Base-by-base conservation (phyloP, 352 stramenopile species). In the Phytopythium kandeliae region DNA sequence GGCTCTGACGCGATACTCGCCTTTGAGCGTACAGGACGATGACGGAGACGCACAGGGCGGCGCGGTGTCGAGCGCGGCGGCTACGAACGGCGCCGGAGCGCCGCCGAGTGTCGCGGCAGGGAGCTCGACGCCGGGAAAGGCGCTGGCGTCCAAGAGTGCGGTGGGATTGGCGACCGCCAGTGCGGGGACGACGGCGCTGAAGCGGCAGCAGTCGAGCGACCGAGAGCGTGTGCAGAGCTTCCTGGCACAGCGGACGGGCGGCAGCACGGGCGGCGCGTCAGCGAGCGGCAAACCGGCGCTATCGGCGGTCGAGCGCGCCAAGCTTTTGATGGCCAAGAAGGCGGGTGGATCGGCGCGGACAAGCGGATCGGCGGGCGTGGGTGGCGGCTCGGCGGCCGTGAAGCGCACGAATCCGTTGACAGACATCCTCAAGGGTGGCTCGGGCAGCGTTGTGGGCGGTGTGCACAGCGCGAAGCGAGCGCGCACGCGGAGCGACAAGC, bases 241-340 rank as follows among this genome's bases (percentile, higher is more conserved):
- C 54, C 36, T 87, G 28, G 59, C 70, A 31, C 80, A 85, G 50
- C 78, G 74, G 1, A 71, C 62, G 21, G 57, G 55, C 15, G 33
- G 35, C 6, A 21, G 21, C 2, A 43, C 17, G 13, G 45, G 16
- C 1, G 22, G 38, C 37, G 3, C 28, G 37, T 19, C 30, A 6
- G 31, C 49, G 4, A 58, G 44, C 1, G 38, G 62, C 1, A 83
- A 71, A 19, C 62, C 71, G 2, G 50, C 61, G 33, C 63, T 89
- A 51, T 89, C 78, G 13, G 81, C 78, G 0, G 60, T 89, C 7
- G 81, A 89, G 43, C 74, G 81, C 35, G 81, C 80, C 12, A 92
- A 92, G 56, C 59, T 85, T 4, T 28, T 92, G 15, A 89, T 92
- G 81, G 70, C 78, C 25, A 87, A 87, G 56, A 92, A 89, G 58